Conservation (phyloP, 345 rosid genomes). For the Cardamine resedifolia region DNA sequence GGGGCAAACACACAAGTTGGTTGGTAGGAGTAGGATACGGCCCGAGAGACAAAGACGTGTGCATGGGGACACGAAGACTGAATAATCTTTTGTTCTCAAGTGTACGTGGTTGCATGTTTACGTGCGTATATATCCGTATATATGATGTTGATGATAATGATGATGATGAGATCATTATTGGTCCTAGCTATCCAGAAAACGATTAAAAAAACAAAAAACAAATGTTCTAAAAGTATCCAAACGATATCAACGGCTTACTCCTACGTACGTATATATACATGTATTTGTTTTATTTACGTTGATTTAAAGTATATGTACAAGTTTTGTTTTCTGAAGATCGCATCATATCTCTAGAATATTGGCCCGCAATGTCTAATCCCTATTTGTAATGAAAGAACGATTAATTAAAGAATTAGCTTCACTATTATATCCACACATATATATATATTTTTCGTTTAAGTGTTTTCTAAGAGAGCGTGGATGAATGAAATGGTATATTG, state of each 20-base stretch:
- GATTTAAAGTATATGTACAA: background rate
- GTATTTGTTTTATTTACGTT: background rate
- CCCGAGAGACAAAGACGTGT: slow-evolving; percentile 39
- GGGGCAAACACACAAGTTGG: slow-evolving; percentile 30
- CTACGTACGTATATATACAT: slow-evolving; percentile 28
- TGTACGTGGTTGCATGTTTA: slow-evolving; percentile 33
- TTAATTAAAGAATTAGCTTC: background rate
- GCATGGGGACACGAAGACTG: slow-evolving; percentile 42
- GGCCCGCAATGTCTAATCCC: slow-evolving; percentile 13
- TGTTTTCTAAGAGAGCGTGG: too few relatives aligned
- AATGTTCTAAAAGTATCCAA: slow-evolving; percentile 18
- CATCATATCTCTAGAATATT: slow-evolving; percentile 23
- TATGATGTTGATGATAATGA: background rate
- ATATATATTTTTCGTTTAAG: too few relatives aligned
- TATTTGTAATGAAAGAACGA: background rate
- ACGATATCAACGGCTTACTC: slow-evolving; percentile 16
- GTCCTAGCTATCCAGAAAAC: slow-evolving; percentile 24
- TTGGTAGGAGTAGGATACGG: slow-evolving; percentile 29
- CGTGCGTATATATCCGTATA: slow-evolving; percentile 30
- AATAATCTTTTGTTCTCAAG: slow-evolving; percentile 30
- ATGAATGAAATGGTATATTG: too few relatives aligned
- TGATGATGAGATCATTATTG: slow-evolving; percentile 30
- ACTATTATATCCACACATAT: too few relatives aligned
- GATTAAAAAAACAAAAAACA: slow-evolving; percentile 29
- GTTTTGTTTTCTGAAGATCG: background rate